Evolutionary conservation across 1,284 basidiomycete species (phyloP), one percentile per base, ranked within the genome.

Genomic region (Tranzscheliella williamsii): DNA sequence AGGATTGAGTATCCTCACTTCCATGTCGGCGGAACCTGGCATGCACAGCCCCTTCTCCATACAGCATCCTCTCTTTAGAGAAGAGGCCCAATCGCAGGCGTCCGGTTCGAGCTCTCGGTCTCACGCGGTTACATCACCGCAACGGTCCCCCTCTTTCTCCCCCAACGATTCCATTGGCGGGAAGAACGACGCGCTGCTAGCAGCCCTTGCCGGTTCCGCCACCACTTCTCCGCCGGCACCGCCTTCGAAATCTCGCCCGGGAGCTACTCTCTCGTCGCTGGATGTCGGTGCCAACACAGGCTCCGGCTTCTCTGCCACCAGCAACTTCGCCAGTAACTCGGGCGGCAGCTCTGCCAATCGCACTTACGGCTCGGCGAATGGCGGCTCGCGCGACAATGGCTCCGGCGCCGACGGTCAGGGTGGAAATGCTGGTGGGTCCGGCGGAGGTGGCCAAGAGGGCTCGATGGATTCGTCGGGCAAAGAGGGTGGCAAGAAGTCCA

Each of bases 401-500:
- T 33, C 38, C 16, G 46, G 54, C 32, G 44, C 45, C 35, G 44
- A 53, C 21, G 45, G 45, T 40, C 15, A 17, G 29, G 48, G 35
- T 4, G 48, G 26, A 16, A 46, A 58, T n/a, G 53, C 24, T 7
- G 36, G 39, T 13, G 53, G 52, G 17, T 39, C 49, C 5, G 58
- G 58, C 12, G 64, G 50, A 5, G 47, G 47, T 33, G 58, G 47
- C 26, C 44, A 51, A 15, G 53, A 49, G 26, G 47, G 39, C 24
- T 39, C 46, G 17, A 48, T 35, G 6, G 55, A 54, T 23, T 17
- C 39, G 11, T 26, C n/a, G 24, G 61, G 60, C 5, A 57, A 50
- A 36, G 61, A 64, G 26, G 60, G 55, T 38, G 37, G 37, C 15
- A 64, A 60, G 26, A 58, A 52, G 24, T 55, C 70, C 18, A 96